Evolutionary conservation across 2,329 filamentous ascomycete species (phyloP).

Genomic region (Penicillium frequentans): DNA sequence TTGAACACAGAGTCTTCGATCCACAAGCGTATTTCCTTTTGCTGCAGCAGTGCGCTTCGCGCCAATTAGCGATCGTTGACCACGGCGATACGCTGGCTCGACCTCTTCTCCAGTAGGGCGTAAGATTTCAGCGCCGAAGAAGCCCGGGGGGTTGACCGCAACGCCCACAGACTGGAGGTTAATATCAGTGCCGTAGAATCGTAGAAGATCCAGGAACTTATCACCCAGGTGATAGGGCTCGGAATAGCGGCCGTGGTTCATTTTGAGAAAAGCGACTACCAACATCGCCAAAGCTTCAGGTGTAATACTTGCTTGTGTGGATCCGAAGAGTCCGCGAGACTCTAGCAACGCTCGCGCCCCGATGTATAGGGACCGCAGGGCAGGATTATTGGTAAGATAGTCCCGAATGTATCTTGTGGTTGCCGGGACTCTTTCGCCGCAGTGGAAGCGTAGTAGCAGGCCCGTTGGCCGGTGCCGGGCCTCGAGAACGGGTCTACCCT

Average conservation of each 20-base stretch:
- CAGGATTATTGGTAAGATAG: slow-evolving; percentile 52
- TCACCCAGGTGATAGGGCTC: slow-evolving; percentile 35
- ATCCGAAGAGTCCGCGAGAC: slow-evolving; percentile 50
- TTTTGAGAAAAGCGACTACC: slow-evolving; percentile 55
- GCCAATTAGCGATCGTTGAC: slow-evolving; percentile 41
- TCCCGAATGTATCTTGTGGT: slow-evolving; percentile 46
- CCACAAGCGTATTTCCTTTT: slow-evolving; percentile 25
- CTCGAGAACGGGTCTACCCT: slow-evolving; percentile 33
- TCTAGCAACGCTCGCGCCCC: slow-evolving; percentile 53
- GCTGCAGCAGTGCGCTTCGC: slow-evolving; percentile 34
- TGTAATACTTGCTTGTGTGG: slow-evolving; percentile 51
- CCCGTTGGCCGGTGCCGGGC: slow-evolving; percentile 49
- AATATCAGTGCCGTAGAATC: slow-evolving; percentile 49
- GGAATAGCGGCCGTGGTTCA: slow-evolving; percentile 36
- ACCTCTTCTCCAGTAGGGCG: slow-evolving; percentile 3
- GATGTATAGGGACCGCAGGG: slow-evolving; percentile 51
- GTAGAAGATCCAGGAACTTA: slow-evolving; percentile 51
- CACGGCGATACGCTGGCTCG: slow-evolving; percentile 31
- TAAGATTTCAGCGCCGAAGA: slow-evolving; percentile 37
- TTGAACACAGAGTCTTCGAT: slow-evolving; percentile 54
- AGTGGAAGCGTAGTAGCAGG: slow-evolving; percentile 54
- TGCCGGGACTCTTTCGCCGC: slow-evolving; percentile 39
- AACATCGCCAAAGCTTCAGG: slow-evolving; percentile 59
- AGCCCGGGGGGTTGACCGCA: slow-evolving; percentile 48
- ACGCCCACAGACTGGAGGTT: slow-evolving; percentile 50